Base-by-base conservation (phyloP, 2,329 filamentous ascomycete species). In the Trichoderma sp. region DNA sequence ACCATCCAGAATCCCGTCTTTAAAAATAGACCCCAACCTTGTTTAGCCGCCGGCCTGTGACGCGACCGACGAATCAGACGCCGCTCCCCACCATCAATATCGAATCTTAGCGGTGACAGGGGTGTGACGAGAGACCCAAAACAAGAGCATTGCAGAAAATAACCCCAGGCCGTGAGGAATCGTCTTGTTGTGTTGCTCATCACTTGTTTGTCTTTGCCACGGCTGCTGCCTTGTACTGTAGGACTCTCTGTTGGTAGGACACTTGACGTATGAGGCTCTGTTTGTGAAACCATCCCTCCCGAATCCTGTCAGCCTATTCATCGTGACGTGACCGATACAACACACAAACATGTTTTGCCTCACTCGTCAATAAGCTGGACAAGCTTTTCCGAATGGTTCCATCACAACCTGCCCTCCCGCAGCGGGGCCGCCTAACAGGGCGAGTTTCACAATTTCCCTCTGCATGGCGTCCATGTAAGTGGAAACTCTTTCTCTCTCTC, bases 31-130 rank as follows among this genome's bases (percentile, higher is more conserved):
- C 67, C 35, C 16, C 59, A 45, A 27, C 16, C n/a, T 27, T 64
- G 59, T 56, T 65, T 72, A 72, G 69, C 59, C 69, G 69, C 69
- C 69, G 27, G 29, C 41, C 69, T 38, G 33, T 64, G 41, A 65
- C 38, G 27, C 59, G 59, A 38, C 69, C 60, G 12, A 60, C 69
- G 59, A 72, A 72, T 72, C 69, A 72, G 59, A 64, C 12, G 9
- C n/a, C 29, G 31, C 21, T 21, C 67, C 56, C 67, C 33, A 45
- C 67, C 56, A 12, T 21, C 27, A n/a, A 33, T 41, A 65, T 65
- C 35, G 33, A 35, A 12, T 62, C 35, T 31, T 50, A 41, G 59
- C 35, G 35, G 68, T 71, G 68, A 71, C 68, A 63, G 29, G 68
- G 59, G 68, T 45, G 59, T 14, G 59, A 33, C 41, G 29, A 53